phyloP scores from a whole-genome alignment of 371 early-diverging fungal species.

The Gilbertella persicaria region DNA sequence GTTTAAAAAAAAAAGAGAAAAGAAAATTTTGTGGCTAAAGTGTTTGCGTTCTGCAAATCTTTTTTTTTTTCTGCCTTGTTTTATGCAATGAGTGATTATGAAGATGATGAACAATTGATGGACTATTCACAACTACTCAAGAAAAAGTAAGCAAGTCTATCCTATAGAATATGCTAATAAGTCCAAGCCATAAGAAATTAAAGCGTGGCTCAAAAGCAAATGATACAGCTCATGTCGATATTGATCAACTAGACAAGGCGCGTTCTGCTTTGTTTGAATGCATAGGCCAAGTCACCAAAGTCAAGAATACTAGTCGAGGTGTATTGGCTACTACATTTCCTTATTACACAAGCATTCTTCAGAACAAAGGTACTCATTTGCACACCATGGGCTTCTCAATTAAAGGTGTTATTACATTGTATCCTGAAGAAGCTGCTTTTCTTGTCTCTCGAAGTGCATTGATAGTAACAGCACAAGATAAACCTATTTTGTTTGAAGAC shows the following conservation, averaged over 20 bases:
- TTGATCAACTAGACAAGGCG: slow-evolving; percentile 10
- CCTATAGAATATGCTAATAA: not conserved
- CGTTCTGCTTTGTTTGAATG: slow-evolving; percentile 25
- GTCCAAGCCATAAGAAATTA: not conserved
- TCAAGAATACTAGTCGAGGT: slow-evolving; percentile 3
- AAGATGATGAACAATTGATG: slow-evolving; percentile 20
- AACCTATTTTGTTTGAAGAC: slow-evolving; percentile 11
- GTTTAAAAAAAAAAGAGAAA: not conserved
- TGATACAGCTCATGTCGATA: not conserved
- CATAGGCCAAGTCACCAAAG: slow-evolving; percentile 8
- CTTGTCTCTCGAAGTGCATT: slow-evolving; percentile 49
- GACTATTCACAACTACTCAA: slow-evolving; percentile 27
- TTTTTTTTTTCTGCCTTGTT: not conserved
- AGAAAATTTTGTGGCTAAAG: too few relatives aligned
- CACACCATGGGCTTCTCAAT: slow-evolving; percentile 47
- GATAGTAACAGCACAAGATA: slow-evolving; percentile 11
- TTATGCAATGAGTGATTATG: slow-evolving; percentile 26
- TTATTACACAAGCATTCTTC: slow-evolving; percentile 13
- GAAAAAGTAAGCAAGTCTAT: slow-evolving; percentile 3
- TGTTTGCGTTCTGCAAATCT: too few relatives aligned
- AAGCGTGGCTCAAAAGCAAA: slow-evolving; percentile 17
- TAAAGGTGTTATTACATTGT: slow-evolving; percentile 37
- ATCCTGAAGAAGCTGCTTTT: slow-evolving; percentile 58
- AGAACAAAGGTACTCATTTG: slow-evolving; percentile 43
- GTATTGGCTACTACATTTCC: not conserved